Evolutionary conservation across 805 yeast genomes (phyloP).

Genomic region (Ogataea salicorniae): DNA sequence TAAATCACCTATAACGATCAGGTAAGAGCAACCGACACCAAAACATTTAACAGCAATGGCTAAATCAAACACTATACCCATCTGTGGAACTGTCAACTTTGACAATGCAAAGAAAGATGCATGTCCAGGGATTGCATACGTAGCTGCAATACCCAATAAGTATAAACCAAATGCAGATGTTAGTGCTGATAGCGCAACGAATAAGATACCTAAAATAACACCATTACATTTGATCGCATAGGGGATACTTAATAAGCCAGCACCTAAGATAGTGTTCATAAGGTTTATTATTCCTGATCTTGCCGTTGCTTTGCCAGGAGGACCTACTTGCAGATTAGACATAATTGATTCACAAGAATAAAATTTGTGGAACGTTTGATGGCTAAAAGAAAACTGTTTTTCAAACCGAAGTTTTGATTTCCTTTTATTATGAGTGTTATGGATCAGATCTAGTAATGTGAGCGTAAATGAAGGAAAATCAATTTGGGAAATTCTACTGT

Average conservation of each 20-base stretch:
- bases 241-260: conserved; percentile 71
- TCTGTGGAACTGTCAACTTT: conserved; percentile 53
- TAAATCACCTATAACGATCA: conserved; percentile 66
- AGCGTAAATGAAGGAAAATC: too few relatives aligned
- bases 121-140: conserved; percentile 50
- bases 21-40: conserved; percentile 64
- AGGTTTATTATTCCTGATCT: conserved; percentile 48
- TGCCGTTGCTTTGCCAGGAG: conserved; percentile 27
- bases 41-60: conserved; percentile 70
- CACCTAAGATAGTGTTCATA: conserved; percentile 54
- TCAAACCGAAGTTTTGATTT: too few relatives aligned
- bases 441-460: too few relatives aligned
- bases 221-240: conserved; percentile 55
- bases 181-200: conserved; percentile 37
- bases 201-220: conserved; percentile 36
- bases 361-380: too few relatives aligned
- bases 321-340: not conserved
- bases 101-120: conserved; percentile 64
- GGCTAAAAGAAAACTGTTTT: too few relatives aligned
- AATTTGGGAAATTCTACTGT: too few relatives aligned
- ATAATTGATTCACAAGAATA: not conserved
- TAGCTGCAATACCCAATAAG: conserved; percentile 54
- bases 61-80: conserved; percentile 56
- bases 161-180: conserved; percentile 57
- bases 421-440: too few relatives aligned